These are phyloP conservation scores for Pseudopediastrum boryanum DNA, from an alignment of 139 green algal species.

Conservation along the genomic window DNA sequence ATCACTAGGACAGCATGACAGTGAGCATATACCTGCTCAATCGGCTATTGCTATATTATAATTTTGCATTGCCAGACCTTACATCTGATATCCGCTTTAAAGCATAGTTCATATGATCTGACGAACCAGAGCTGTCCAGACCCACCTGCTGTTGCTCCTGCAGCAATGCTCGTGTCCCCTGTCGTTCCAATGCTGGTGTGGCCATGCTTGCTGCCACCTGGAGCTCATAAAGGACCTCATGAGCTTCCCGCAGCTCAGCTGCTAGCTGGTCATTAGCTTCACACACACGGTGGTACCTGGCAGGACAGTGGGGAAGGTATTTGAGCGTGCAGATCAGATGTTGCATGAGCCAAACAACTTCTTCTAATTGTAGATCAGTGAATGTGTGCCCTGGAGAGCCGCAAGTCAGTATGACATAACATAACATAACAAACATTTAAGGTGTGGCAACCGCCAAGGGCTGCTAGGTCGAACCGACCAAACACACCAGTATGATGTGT, in stretches of 20 bases:
- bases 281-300: constrained; percentile 12
- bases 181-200: constrained; percentile 15
- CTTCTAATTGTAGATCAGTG: no score
- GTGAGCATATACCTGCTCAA: no score
- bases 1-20: no score
- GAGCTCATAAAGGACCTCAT: constrained; percentile 30
- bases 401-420: no score
- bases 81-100: neutral
- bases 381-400: no score
- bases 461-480: no score
- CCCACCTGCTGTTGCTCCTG: constrained; percentile 19
- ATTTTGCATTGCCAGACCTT: neutral
- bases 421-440: no score
- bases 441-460: no score
- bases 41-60: neutral
- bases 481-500: no score
- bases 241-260: constrained; percentile 22
- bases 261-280: constrained; percentile 22
- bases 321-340: no score
- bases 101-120: neutral
- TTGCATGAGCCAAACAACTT: no score
- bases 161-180: no score
- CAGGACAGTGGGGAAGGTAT: neutral
- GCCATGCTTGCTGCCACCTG: constrained; percentile 15
- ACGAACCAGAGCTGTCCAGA: neutral